Conservation (phyloP, 1,139 yeast genomes). For the Geotrichum reessii region DNA sequence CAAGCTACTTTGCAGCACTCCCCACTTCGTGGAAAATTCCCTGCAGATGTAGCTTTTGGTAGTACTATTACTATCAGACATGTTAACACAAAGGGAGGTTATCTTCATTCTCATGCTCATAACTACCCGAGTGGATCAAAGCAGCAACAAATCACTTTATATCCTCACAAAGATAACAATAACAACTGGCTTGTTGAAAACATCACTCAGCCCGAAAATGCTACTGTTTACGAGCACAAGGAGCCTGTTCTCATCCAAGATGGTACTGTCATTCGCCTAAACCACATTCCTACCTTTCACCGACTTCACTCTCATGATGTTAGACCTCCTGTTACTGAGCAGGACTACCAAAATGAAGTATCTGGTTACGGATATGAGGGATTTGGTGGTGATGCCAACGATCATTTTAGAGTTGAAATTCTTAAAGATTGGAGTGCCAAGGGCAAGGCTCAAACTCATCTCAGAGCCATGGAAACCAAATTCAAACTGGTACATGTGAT, state of each 20-base stretch:
- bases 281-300: slow-evolving; percentile 62
- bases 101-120: slow-evolving; percentile 86
- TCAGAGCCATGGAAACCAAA: slow-evolving; percentile 75
- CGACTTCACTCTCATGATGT: slow-evolving; percentile 95
- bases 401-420: slow-evolving; percentile 87
- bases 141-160: slow-evolving; percentile 86
- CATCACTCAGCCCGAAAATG: slow-evolving; percentile 27
- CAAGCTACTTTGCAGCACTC: slow-evolving; percentile 71
- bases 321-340: slow-evolving; percentile 85
- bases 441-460: slow-evolving; percentile 54
- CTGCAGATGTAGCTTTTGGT: slow-evolving; percentile 83
- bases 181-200: slow-evolving; percentile 77
- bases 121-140: slow-evolving; percentile 86
- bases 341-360: slow-evolving; percentile 95
- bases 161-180: slow-evolving; percentile 86
- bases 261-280: slow-evolving; percentile 75
- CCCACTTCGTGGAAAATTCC: slow-evolving; percentile 58
- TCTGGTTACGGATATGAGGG: slow-evolving; percentile 89
- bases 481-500: slow-evolving; percentile 85
- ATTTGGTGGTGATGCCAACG: slow-evolving; percentile 91
- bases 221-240: slow-evolving; percentile 25
- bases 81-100: slow-evolving; percentile 83
- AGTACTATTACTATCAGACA: slow-evolving; percentile 79
- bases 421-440: slow-evolving; percentile 52
- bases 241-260: slow-evolving; percentile 56